phyloP scores from a whole-genome alignment of 2,329 filamentous ascomycete species.

The Sarocladium brachiariae region DNA sequence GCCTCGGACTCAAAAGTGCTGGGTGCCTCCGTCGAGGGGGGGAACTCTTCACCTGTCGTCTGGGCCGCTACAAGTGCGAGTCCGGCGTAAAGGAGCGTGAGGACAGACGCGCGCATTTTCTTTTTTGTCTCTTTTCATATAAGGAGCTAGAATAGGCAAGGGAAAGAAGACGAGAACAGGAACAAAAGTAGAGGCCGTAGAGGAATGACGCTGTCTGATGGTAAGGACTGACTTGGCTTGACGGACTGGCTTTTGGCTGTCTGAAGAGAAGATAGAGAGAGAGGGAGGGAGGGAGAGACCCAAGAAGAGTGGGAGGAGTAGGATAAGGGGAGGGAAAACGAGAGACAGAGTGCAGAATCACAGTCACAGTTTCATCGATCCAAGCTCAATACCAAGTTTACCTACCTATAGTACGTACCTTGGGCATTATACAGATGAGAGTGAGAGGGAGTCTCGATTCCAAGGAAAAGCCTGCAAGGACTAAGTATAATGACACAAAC shows the following conservation, averaged over 20 bases:
- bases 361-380: neutral
- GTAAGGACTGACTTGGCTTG: constrained; percentile 7
- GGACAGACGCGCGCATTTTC: constrained; percentile 1
- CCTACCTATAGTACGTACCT: too few relatives aligned
- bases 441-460: too few relatives aligned
- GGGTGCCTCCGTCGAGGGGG: neutral
- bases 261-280: neutral
- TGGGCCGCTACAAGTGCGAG: constrained; percentile 2
- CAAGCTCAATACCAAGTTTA: too few relatives aligned
- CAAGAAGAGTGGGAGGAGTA: neutral
- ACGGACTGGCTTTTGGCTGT: neutral
- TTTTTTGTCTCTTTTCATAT: too few relatives aligned
- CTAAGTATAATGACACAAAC: too few relatives aligned
- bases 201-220: too few relatives aligned
- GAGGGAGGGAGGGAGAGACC: neutral
- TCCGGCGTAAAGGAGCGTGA: constrained; percentile 8
- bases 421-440: too few relatives aligned
- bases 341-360: neutral
- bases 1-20: neutral
- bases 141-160: too few relatives aligned
- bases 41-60: neutral
- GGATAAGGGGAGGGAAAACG: neutral
- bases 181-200: too few relatives aligned
- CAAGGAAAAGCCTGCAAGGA: too few relatives aligned
- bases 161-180: too few relatives aligned